Evolutionary conservation across 345 rosid species (phyloP).

Genomic region (Populus alba): DNA sequence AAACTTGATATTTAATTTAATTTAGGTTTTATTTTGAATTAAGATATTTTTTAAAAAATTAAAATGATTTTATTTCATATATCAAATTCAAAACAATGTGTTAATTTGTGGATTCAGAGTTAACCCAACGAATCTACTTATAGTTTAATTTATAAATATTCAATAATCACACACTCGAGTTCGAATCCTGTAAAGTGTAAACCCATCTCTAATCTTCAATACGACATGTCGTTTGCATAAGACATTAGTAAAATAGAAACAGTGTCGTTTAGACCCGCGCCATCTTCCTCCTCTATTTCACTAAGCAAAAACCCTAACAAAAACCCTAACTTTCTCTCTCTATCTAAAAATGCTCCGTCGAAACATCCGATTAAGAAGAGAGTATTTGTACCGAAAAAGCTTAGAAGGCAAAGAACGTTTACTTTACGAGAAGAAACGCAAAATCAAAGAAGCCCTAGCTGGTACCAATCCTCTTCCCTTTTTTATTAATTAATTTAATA

Average conservation of each 20-base stretch:
- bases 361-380: conserved; percentile 68
- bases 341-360: conserved; percentile 55
- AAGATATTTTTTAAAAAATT: no score
- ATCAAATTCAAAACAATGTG: no score
- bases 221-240: background rate
- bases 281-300: background rate
- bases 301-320: background rate
- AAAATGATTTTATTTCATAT: no score
- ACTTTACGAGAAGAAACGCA: conserved; percentile 77
- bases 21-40: no score
- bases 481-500: no score
- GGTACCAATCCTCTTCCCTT: conserved; percentile 26
- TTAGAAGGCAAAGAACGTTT: conserved; percentile 86
- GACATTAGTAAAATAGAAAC: background rate
- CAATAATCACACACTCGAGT: no score
- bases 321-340: background rate
- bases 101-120: no score
- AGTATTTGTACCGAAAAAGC: conserved; percentile 83
- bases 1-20: no score
- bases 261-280: background rate
- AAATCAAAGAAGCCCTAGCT: conserved; percentile 77
- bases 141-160: no score
- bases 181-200: no score
- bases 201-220: no score
- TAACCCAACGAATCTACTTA: no score